phyloP scores from a whole-genome alignment of 2,329 filamentous ascomycete genomes.

The Rasamsonia emersonii region DNA sequence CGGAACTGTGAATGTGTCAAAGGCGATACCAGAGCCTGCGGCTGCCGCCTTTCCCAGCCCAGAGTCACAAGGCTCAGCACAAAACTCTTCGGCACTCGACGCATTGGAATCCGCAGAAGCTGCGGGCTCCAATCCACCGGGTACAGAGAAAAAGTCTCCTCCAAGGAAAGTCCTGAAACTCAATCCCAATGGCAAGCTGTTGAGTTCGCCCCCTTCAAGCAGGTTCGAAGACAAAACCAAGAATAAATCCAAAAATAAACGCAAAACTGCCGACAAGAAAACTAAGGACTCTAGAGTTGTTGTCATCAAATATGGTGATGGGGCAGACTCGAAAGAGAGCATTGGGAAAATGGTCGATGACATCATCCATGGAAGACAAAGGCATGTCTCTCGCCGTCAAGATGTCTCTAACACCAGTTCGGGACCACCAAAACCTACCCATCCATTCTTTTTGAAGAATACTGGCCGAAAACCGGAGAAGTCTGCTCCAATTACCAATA shows the following conservation, averaged over 20 bases:
- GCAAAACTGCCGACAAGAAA: conserved; percentile 27
- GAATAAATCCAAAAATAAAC: conserved; percentile 18
- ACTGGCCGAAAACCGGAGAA: conserved; percentile 17
- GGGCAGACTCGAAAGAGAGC: conserved; percentile 35
- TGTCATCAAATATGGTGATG: conserved; percentile 51
- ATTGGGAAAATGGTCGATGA: conserved; percentile 55
- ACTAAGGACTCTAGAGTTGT: conserved; percentile 35
- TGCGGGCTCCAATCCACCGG: conserved; percentile 14
- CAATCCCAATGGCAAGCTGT: conserved; percentile 35
- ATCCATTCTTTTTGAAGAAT: conserved; percentile 58
- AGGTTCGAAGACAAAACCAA: conserved; percentile 13
- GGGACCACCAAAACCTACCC: conserved; percentile 41
- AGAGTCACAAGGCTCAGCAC: neutral
- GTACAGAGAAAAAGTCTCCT: conserved; percentile 31
- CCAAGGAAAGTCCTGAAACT: conserved; percentile 43
- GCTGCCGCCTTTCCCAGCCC: neutral
- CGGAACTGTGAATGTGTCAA: neutral
- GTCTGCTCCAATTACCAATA: neutral
- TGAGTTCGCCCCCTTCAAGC: conserved; percentile 27
- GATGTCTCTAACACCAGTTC: conserved; percentile 15
- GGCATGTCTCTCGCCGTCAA: conserved; percentile 16
- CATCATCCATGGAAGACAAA: conserved; percentile 44
- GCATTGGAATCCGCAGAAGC: neutral
- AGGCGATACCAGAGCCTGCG: neutral
- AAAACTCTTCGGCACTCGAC: neutral